Conservation (phyloP, 2,329 filamentous ascomycete genomes). For the Colletotrichum graminicola region DNA sequence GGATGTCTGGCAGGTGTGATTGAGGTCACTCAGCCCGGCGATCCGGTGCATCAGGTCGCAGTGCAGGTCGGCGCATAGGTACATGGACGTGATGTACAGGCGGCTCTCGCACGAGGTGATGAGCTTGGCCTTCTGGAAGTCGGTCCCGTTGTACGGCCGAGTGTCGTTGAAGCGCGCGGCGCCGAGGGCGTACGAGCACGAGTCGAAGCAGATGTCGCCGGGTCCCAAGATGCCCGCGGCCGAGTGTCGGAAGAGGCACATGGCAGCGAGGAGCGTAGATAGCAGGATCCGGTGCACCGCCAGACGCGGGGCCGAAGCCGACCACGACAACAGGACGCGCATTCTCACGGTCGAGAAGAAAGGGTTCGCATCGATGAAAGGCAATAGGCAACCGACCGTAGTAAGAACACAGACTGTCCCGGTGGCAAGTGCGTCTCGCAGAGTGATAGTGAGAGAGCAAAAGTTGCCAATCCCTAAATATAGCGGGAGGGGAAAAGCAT, state of each 20-base stretch:
- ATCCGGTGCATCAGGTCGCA: conserved; percentile 48
- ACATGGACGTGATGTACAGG: conserved; percentile 49
- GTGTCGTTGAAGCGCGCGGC: conserved; percentile 51
- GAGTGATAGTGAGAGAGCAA: not conserved
- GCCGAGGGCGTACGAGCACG: conserved; percentile 49
- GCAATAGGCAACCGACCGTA: not conserved
- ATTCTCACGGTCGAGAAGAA: conserved; percentile 28
- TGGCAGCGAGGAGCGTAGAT: conserved; percentile 2
- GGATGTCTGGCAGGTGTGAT: conserved; percentile 51
- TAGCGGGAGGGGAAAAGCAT: not conserved
- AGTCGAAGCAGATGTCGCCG: conserved; percentile 48
- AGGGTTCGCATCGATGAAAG: conserved; percentile 20
- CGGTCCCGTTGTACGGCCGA: conserved; percentile 26
- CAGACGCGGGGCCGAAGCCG: conserved; percentile 12
- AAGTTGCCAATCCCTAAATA: not conserved
- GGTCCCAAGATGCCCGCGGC: conserved; percentile 16
- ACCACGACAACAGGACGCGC: conserved; percentile 13
- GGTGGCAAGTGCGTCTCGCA: not conserved
- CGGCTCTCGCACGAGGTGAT: conserved; percentile 49
- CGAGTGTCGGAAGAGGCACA: conserved; percentile 31
- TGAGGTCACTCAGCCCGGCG: conserved; percentile 47
- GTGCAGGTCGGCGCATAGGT: conserved; percentile 53
- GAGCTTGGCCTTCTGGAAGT: conserved; percentile 40
- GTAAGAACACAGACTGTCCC: not conserved
- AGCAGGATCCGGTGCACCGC: conserved; percentile 11